These are phyloP conservation scores for Kickxella alabastrina DNA, from an alignment of 192 early-diverging fungal genomes.

Conservation along the genomic window DNA sequence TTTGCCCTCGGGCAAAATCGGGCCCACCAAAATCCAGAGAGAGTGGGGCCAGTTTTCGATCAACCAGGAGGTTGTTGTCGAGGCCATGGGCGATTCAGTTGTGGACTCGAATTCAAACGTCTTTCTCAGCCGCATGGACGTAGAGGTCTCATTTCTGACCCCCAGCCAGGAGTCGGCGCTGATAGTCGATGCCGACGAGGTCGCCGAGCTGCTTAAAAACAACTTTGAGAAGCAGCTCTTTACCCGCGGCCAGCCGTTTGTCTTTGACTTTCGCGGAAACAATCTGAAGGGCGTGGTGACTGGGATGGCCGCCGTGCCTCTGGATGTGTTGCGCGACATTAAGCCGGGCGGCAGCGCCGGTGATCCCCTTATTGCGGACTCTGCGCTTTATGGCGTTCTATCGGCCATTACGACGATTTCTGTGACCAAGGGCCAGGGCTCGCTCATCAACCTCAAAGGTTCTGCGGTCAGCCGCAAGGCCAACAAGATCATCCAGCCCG, in stretches of 20 bases:
- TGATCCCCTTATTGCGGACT: background rate
- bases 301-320: conserved; percentile 39
- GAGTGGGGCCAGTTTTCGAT: conserved; percentile 55
- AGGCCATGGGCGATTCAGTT: conserved; percentile 47
- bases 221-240: conserved; percentile 81
- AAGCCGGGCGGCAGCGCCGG: conserved; percentile 10
- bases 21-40: conserved; percentile 39
- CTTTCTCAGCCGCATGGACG: conserved; percentile 49
- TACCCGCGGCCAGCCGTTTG: conserved; percentile 66
- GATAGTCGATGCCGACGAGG: conserved; percentile 69
- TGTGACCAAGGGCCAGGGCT: conserved; percentile 68
- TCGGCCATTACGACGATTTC: conserved; percentile 66
- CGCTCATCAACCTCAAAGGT: conserved; percentile 72
- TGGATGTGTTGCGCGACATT: conserved; percentile 43
- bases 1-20: conserved; percentile 24
- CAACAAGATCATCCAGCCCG: conserved; percentile 80
- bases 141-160: conserved; percentile 60
- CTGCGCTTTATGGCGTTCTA: conserved; percentile 58
- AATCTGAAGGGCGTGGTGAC: conserved; percentile 54
- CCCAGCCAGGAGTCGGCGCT: conserved; percentile 53
- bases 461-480: conserved; percentile 55
- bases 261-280: conserved; percentile 80
- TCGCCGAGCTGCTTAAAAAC: conserved; percentile 56
- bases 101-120: conserved; percentile 39
- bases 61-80: conserved; percentile 55